Evolutionary conservation across 805 yeast species (phyloP).

Genomic region (Candida ortonii): DNA sequence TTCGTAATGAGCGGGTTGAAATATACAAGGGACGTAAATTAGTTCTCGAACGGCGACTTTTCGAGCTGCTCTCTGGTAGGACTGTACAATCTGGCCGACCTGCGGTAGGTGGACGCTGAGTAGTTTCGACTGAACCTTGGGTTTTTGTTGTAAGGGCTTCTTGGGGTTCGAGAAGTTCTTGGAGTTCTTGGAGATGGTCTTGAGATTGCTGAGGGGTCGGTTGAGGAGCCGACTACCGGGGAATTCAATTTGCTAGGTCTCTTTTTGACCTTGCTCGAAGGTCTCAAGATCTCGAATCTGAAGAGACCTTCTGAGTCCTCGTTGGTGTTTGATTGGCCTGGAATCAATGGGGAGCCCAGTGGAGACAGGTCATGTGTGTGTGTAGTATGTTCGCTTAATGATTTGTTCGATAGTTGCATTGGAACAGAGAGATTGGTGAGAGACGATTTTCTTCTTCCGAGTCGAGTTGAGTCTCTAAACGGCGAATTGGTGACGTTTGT

Average conservation of each 20-base stretch:
- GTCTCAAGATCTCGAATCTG: constrained; percentile 42
- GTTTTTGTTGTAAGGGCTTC: constrained; percentile 21
- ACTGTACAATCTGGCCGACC: constrained; percentile 16
- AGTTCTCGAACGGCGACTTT: no score
- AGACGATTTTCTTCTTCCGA: constrained; percentile 22
- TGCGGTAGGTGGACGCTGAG: constrained; percentile 13
- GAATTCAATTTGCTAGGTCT: constrained; percentile 27
- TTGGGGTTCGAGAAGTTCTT: constrained; percentile 21
- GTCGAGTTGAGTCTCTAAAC: constrained; percentile 17
- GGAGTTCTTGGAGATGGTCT: constrained; percentile 30
- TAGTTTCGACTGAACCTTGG: constrained; percentile 20
- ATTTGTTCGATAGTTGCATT: constrained; percentile 16
- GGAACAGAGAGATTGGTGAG: constrained; percentile 15
- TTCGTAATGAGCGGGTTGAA: no score
- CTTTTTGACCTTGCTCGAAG: constrained; percentile 36
- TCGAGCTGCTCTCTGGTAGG: constrained; percentile 14
- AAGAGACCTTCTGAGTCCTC: constrained; percentile 41
- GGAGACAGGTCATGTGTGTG: constrained; percentile 20
- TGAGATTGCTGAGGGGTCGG: constrained; percentile 22
- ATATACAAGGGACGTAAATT: not conserved
- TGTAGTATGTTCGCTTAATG: constrained; percentile 11
- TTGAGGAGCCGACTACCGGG: constrained; percentile 15
- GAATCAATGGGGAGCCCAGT: constrained; percentile 23
- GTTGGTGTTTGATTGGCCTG: constrained; percentile 18
- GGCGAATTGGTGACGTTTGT: constrained; percentile 13